Percentiles rank a stretch among this genome's conserved stretches.
phyloP scores from a whole-genome alignment of 306 rosid genomes.

The Pyrus betulifolia region DNA sequence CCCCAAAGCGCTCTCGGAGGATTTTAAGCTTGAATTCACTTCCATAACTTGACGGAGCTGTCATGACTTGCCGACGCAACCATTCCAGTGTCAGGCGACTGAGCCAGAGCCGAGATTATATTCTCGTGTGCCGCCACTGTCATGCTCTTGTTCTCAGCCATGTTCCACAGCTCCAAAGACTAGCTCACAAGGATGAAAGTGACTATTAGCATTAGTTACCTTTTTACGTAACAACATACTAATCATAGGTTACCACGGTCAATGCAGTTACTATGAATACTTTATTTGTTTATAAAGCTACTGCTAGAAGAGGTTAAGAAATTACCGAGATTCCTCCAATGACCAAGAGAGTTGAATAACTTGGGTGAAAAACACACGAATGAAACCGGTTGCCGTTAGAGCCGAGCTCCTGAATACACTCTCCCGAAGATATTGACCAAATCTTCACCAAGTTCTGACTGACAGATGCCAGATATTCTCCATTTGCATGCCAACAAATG shows the following conservation, averaged over 20 bases:
- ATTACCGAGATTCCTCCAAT: slow-evolving; percentile 80
- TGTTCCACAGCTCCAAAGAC: slow-evolving; percentile 87
- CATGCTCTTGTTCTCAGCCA: slow-evolving; percentile 78
- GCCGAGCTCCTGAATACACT: slow-evolving; percentile 72
- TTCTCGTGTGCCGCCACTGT: slow-evolving; percentile 68
- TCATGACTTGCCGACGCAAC: slow-evolving; percentile 91
- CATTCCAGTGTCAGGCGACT: slow-evolving; percentile 69
- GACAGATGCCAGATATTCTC: slow-evolving; percentile 74
- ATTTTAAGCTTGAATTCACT: slow-evolving; percentile 26
- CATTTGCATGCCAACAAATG: slow-evolving; percentile 72
- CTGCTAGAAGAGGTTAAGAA: slow-evolving; percentile 4
- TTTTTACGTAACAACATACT: neutral
- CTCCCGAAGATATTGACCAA: slow-evolving; percentile 67
- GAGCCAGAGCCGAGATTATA: slow-evolving; percentile 73
- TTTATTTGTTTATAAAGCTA: neutral
- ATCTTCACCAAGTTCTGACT: slow-evolving; percentile 68
- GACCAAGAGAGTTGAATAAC: slow-evolving; percentile 70
- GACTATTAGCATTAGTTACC: neutral
- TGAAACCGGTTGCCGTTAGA: slow-evolving; percentile 62
- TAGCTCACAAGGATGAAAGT: slow-evolving; percentile 18
- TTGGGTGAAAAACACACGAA: slow-evolving; percentile 87
- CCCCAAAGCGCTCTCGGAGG: slow-evolving; percentile 9
- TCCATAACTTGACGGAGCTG: slow-evolving; percentile 84
- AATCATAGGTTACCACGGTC: neutral
- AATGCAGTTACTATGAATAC: neutral